Evolutionary conservation across 441 rosid genomes (phyloP).

Genomic region (Theobroma grandiflorum): DNA sequence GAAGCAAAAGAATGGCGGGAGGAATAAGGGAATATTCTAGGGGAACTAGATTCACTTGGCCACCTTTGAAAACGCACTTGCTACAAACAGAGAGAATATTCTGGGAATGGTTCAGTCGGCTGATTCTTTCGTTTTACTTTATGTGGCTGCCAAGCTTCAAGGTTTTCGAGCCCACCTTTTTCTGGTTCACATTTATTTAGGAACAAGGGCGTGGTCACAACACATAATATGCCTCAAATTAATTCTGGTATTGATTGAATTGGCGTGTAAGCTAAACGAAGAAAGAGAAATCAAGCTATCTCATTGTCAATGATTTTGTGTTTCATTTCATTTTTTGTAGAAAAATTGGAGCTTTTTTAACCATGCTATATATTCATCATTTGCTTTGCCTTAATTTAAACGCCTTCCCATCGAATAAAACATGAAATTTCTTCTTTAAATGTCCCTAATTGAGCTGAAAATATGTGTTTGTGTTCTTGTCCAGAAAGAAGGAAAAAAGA

Average conservation of each 20-base stretch:
- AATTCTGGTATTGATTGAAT: neutral
- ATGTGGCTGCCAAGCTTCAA: neutral
- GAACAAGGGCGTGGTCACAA: neutral
- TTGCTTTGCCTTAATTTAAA: too few species aligned
- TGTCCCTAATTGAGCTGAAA: too few species aligned
- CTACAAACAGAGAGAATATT: neutral
- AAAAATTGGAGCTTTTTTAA: too few species aligned
- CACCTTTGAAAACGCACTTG: conserved; percentile 20
- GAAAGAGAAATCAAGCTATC: too few species aligned
- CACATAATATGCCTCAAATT: neutral
- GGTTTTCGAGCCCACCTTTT: neutral
- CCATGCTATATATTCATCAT: too few species aligned
- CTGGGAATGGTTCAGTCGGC: neutral
- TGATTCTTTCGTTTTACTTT: neutral
- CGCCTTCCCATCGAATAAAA: too few species aligned
- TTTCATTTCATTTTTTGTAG: too few species aligned
- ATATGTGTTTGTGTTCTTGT: too few species aligned
- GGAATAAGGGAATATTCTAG: conserved; percentile 37
- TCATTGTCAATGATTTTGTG: too few species aligned
- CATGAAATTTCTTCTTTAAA: too few species aligned
- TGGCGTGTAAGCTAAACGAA: neutral
- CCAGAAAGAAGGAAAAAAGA: too few species aligned
- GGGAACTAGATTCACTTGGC: conserved; percentile 22
- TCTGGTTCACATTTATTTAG: neutral
- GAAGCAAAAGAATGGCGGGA: neutral